Base-by-base conservation (phyloP, 148 eudicot species). In the Pouteria glomerata region DNA sequence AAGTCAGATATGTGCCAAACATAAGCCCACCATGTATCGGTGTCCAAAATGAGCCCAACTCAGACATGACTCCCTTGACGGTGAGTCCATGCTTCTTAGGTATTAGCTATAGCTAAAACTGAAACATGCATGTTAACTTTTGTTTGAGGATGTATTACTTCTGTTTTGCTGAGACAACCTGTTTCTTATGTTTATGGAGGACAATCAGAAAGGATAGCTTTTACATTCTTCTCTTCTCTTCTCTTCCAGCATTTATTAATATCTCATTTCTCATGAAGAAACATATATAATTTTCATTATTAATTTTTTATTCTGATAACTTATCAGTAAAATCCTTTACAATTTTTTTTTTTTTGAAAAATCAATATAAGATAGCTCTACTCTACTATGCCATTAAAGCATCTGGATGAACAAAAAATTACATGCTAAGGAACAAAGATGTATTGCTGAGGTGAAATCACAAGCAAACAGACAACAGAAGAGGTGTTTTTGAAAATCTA, bases 171-270 rank as follows among this genome's bases (percentile, higher is more conserved):
- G 10, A n/a, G 16, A 21, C 50, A 65, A 24, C 33, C 37, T 45
- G 55, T 50, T 26, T 6, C 0, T 16, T 66, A n/a, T 65, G 45
- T 44, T 45, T 51, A 47, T 27, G 53, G 27, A 30, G 30, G 71
- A 50, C 58, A 68, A 68, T 31, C 57, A 45, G 55, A 35, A 64
- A 64, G 44, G 6, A 66, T 44, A 35, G 21, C 3, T 65, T 66
- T 23, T 27, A 64, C 19, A 47, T 47, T 47, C 55, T 18, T 66
- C 55, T 29, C 21, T 48, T 45, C 69, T 26, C 69, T 39, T 39
- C 10, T 39, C n/a, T 26, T 63, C 42, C 0, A 29, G 51, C 24
- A 1, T 39, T 44, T 12, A 2, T 31, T 26, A 39, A 31, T 23
- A 12, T 50, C 21, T 41, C 68, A 63, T 44, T 42, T 63, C 42